Evolutionary conservation across 345 rosid genomes (phyloP), one percentile per base, ranked within the genome.

Genomic region (Diplotaxis tenuifolia): DNA sequence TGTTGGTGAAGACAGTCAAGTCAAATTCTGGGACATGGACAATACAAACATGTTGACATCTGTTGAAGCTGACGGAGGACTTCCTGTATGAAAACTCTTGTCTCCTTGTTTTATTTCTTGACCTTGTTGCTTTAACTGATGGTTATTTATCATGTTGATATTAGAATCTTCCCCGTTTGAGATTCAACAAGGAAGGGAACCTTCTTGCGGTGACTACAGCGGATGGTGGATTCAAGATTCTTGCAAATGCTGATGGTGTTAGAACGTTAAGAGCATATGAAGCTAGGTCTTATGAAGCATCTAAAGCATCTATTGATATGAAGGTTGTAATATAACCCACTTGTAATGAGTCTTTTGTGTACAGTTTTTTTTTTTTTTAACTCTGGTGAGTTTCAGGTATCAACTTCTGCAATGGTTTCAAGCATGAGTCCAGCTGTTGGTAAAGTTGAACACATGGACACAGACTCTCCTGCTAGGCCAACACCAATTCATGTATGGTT

Each of bases 11-110:
- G 90, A 89, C 54, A 34, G 57, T 57, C 85, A 80, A 74, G 73
- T 89, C 42, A 89, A 84, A 53, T 87, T 87, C 81, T 89, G 96
- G 96, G 88, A 89, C 65, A 83, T 87, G 92, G 96, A 89, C 81
- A 84, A 70, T 78, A 76, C 62, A 58, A 80, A 83, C 65, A 38
- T 87, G 21, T 72, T 89, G 36, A 74, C 82, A 29, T 81, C 68
- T 62, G 81, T 74, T 8, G 96, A 87, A 63, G 96, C 96, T 27
- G 96, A 84, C 34, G 96, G 92, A 54, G 92, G 90, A 50, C 84
- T 87, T 31, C 79, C 78, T 73, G 94, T 88, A 62, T 77, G 86
- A 61, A 67, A 53, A 31, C 28, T 62, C 60, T 69, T 21, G 70
- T 20, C 15, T 32, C 45, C 64, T 16, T 76, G 21, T 40, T 40